Conservation (phyloP, 106 monocot species). For the Dendrobium nobile region DNA sequence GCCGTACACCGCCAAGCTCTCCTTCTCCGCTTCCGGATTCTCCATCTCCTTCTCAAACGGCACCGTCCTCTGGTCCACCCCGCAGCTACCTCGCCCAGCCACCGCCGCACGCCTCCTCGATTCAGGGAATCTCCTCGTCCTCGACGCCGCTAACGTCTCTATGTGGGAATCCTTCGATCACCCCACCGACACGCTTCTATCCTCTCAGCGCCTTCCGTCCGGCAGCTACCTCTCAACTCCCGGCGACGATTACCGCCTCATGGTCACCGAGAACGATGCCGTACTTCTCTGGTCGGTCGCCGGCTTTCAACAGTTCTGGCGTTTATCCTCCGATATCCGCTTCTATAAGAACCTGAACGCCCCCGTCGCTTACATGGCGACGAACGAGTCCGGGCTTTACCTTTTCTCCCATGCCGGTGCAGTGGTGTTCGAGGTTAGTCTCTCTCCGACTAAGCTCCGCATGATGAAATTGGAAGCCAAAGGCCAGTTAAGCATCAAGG, state of each 20-base stretch:
- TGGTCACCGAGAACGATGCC: constrained; percentile 34
- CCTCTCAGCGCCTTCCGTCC: constrained; percentile 40
- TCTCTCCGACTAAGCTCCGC: constrained; percentile 27
- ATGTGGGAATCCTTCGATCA: constrained; percentile 86
- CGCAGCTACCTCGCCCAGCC: constrained; percentile 21
- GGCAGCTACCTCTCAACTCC: constrained; percentile 38
- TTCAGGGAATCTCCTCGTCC: constrained; percentile 68
- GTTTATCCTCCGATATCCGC: constrained; percentile 37
- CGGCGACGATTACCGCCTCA: constrained; percentile 33
- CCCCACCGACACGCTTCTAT: constrained; percentile 64
- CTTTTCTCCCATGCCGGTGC: constrained; percentile 18
- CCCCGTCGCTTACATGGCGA: constrained; percentile 30
- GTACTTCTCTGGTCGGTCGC: constrained; percentile 31
- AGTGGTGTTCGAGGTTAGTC: constrained; percentile 11
- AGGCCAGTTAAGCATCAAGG: constrained; percentile 40
- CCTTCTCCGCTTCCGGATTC: constrained; percentile 45
- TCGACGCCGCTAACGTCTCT: constrained; percentile 39
- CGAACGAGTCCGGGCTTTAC: constrained; percentile 52
- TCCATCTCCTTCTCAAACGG: constrained; percentile 25
- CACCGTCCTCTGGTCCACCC: constrained; percentile 55
- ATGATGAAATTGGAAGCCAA: constrained; percentile 27
- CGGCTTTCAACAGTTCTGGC: constrained; percentile 54
- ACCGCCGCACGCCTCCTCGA: constrained; percentile 54
- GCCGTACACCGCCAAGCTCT: constrained; percentile 23
- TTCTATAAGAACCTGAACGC: constrained; percentile 28